Evolutionary conservation across 1,284 basidiomycete species (phyloP), one percentile per base, ranked within the genome.

Genomic region (Jaminaea rosea): DNA sequence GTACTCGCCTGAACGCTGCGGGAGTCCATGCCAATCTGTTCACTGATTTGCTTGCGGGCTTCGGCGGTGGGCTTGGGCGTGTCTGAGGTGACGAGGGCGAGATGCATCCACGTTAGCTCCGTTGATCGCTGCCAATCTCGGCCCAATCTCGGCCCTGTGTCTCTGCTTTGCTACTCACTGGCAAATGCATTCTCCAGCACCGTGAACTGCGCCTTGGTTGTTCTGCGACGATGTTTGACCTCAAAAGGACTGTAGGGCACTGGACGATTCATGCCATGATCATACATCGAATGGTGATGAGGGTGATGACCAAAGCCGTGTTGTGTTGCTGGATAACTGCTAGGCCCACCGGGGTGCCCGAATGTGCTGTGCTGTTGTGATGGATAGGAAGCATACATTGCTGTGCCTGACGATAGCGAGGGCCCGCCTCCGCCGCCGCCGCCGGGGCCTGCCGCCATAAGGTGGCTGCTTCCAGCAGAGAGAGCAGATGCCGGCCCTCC

Each of bases 221-320:
- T 69, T 1, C 66, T 52, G 7, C 66, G 44, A 10, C 66, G 58
- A 37, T 69, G 66, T 47, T 69, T 69, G 55, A 69, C 64, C 50
- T 69, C 66, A 46, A 67, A 65, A 4, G 65, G 65, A 28, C 63
- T 65, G 36, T 60, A 51, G 17, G n/a, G n/a, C n/a, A n/a, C n/a
- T n/a, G n/a, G n/a, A n/a, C n/a, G n/a, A n/a, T n/a, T n/a, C n/a
- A n/a, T n/a, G n/a, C n/a, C n/a, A n/a, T n/a, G n/a, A n/a, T n/a
- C n/a, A n/a, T n/a, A n/a, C n/a, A n/a, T n/a, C n/a, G n/a, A n/a
- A n/a, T n/a, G n/a, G n/a, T n/a, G n/a, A n/a, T n/a, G n/a, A n/a
- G n/a, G n/a, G n/a, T n/a, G n/a, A n/a, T n/a, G n/a, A n/a, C n/a
- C n/a, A n/a, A n/a, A n/a, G n/a, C n/a, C n/a, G n/a, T n/a, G n/a